Percentiles rank a stretch among this genome's conserved stretches.
Conservation (phyloP, 306 rosid genomes). For the Cyamopsis tetragonoloba region DNA sequence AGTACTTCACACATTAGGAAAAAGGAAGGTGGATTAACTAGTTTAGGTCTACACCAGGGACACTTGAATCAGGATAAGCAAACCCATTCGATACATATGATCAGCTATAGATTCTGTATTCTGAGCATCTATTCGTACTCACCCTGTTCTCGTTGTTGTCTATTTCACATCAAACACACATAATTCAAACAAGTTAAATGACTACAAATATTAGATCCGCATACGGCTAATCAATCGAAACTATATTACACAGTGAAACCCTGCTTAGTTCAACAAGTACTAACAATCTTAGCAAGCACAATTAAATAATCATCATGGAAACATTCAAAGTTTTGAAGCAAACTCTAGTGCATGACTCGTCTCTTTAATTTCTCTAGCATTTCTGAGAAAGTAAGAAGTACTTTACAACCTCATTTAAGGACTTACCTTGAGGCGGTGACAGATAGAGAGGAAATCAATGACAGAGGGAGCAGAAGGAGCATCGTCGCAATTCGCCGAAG, state of each 20-base stretch:
- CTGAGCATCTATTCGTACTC: constrained; percentile 56
- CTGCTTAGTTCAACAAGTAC: not conserved
- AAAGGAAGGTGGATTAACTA: constrained; percentile 41
- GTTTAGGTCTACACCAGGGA: constrained; percentile 74
- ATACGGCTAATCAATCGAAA: not conserved
- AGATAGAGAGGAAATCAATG: constrained; percentile 77
- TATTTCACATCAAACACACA: constrained; percentile 23
- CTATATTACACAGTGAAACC: not conserved
- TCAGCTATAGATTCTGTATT: constrained; percentile 85
- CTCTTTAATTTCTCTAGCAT: not conserved
- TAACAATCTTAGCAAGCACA: not conserved
- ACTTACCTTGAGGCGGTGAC: constrained; percentile 70
- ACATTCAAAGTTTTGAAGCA: not conserved
- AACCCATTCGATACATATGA: constrained; percentile 91
- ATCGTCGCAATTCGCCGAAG: constrained; percentile 26
- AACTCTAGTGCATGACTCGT: not conserved
- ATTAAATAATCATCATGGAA: not conserved
- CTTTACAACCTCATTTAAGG: not conserved
- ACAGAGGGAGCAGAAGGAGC: constrained; percentile 56
- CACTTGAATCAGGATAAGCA: constrained; percentile 86
- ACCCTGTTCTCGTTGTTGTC: constrained; percentile 86
- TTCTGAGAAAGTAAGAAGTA: not conserved
- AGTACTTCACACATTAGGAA: constrained; percentile 74
- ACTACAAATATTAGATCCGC: not conserved
- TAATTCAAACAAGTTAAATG: not conserved